Conservation (phyloP, 768 basidiomycete genomes). For the Pholiota conissans region DNA sequence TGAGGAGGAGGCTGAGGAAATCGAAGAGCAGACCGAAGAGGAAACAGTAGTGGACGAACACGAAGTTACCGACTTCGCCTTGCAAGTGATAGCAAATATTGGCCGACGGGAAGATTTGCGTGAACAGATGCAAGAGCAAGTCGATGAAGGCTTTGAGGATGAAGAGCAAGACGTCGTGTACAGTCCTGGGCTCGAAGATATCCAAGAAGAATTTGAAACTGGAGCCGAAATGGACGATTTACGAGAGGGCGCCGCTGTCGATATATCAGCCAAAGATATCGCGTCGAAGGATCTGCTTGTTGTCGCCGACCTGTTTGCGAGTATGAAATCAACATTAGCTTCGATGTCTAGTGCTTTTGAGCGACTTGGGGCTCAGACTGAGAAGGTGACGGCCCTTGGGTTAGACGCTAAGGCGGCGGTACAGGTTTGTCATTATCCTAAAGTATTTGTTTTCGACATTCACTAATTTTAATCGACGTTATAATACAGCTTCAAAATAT, state of each 20-base stretch:
- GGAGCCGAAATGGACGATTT: background rate
- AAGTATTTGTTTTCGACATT: no score
- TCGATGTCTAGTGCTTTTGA: conserved; percentile 44
- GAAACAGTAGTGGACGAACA: background rate
- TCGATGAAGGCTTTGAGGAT: background rate
- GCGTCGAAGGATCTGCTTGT: conserved; percentile 39
- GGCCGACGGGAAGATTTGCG: background rate
- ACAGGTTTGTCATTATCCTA: conserved; percentile 37
- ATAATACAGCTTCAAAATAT: conserved; percentile 41
- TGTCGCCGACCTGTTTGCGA: conserved; percentile 43
- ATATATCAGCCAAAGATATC: conserved; percentile 20
- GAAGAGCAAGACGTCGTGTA: background rate
- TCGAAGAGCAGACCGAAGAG: no score
- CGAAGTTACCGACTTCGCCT: background rate
- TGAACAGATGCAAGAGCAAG: background rate
- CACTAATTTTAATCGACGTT: background rate
- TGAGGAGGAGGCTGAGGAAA: background rate
- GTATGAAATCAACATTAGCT: conserved; percentile 44
- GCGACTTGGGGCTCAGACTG: conserved; percentile 44
- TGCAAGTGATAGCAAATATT: background rate
- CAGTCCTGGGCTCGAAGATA: background rate
- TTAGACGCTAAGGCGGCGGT: conserved; percentile 44
- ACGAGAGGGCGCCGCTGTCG: conserved; percentile 2
- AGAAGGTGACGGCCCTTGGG: conserved; percentile 41
- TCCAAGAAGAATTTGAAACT: background rate